Percentiles rank a stretch among this genome's conserved stretches.
Conservation (phyloP, 2,329 filamentous ascomycete species). For the Pezicula rhizophila region DNA sequence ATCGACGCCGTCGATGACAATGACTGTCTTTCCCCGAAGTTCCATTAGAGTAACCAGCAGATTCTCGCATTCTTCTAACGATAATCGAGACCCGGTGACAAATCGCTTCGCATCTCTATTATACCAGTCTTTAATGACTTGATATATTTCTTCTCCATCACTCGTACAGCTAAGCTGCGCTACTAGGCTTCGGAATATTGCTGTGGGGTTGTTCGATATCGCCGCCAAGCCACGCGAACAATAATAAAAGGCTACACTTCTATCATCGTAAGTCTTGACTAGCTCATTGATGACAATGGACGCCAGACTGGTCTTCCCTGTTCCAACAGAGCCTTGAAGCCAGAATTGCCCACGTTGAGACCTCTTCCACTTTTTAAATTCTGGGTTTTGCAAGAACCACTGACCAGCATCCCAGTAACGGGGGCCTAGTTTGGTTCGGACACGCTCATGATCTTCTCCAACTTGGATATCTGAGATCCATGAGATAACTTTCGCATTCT, state of each 20-base stretch:
- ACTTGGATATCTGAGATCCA: conserved; percentile 7
- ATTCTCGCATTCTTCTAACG: conserved; percentile 5
- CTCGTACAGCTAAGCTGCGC: background rate
- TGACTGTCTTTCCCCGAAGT: conserved; percentile 3
- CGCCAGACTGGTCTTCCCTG: conserved; percentile 4
- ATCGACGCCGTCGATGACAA: background rate
- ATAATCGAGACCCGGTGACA: conserved; percentile 3
- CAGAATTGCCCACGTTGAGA: background rate
- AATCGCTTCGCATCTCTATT: conserved; percentile 5
- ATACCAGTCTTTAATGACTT: conserved; percentile 4
- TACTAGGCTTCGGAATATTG: conserved; percentile 1
- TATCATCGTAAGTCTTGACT: background rate
- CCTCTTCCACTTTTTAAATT: background rate
- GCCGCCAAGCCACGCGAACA: background rate
- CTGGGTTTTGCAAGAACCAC: conserved; percentile 1
- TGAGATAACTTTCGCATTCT: background rate
- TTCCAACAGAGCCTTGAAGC: conserved; percentile 6
- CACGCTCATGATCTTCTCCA: conserved; percentile 6
- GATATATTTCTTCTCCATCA: conserved; percentile 5
- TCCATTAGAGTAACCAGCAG: conserved; percentile 2
- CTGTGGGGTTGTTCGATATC: background rate
- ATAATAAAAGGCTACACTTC: conserved; percentile 2
- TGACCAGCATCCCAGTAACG: conserved; percentile 3
- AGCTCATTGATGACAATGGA: conserved; percentile 4
- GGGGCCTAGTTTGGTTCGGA: conserved; percentile 1